Conservation (phyloP, 805 yeast genomes). For the Candida taoyuanica region DNA sequence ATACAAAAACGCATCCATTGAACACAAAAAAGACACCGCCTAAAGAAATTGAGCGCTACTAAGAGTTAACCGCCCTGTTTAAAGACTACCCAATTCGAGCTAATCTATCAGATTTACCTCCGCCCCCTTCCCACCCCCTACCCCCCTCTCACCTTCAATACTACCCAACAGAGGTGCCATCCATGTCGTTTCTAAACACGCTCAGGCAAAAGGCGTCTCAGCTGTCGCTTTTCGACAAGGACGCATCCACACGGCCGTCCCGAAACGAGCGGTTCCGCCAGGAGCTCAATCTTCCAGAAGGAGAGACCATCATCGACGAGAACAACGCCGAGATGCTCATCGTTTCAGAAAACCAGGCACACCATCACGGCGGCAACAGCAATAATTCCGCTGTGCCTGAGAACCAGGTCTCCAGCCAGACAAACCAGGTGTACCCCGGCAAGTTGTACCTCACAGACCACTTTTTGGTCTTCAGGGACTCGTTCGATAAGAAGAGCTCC, state of each 20-base stretch:
- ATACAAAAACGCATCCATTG: too few relatives aligned
- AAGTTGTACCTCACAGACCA: constrained; percentile 67
- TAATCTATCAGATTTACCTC: too few relatives aligned
- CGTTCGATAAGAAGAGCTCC: constrained; percentile 63
- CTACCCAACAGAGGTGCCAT: background rate
- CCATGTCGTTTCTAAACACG: constrained; percentile 45
- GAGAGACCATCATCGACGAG: constrained; percentile 61
- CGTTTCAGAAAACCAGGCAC: constrained; percentile 16
- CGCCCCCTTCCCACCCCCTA: too few relatives aligned
- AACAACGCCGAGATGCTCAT: constrained; percentile 58
- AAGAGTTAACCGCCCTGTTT: background rate
- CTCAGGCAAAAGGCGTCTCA: constrained; percentile 44
- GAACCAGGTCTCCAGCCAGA: constrained; percentile 18
- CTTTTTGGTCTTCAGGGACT: constrained; percentile 69
- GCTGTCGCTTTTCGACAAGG: constrained; percentile 37
- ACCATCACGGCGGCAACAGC: constrained; percentile 6
- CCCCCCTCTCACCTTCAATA: background rate
- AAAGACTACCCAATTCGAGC: too few relatives aligned
- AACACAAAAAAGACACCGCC: background rate
- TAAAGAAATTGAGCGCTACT: background rate
- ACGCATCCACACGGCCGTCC: constrained; percentile 16
- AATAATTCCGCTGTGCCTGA: too few relatives aligned
- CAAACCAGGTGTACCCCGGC: constrained; percentile 49
- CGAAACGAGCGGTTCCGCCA: constrained; percentile 67
- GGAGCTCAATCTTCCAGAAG: constrained; percentile 66